Evolutionary conservation across 1,284 basidiomycete genomes (phyloP), one percentile per base, ranked within the genome.

Genomic region (Leccinum proliferum): DNA sequence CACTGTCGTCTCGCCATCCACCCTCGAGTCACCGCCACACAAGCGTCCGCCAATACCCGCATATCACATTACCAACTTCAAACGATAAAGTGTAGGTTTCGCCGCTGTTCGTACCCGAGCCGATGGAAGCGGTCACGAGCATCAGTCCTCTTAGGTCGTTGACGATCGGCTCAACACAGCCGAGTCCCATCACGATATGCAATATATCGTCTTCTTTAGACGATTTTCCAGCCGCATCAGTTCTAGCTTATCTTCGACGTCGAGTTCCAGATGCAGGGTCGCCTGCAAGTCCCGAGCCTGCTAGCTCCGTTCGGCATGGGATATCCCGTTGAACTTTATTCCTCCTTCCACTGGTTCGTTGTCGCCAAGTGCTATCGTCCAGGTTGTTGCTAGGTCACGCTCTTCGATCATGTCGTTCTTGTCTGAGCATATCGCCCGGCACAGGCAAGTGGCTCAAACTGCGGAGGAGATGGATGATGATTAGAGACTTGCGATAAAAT

Each of bases 401-500:
- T 64, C 62, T 1, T 43, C 62, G 3, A 53, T 65, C 4, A 15
- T 56, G 34, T 65, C 68, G 12, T 57, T 67, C 8, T 60, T 67
- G 41, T 68, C 67, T 21, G 62, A 59, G 1, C 64, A 69, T 37
- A 62, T 65, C 15, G 65, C 62, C 14, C 58, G 37, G 21, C 63
- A 65, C 46, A 46, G 5, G 34, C 46, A 57, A n/a, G 8, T 4
- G 8, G 6, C 64, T 6, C 55, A 29, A 35, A 60, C 18, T 14
- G n/a, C 10, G 14, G 77, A 76, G 10, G 76, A 77, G 25, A 77
- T 81, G 67, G 83, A 86, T 61, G 81, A 78, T 12, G 84, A 86
- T 66, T 66, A 87, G 69, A 76, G 71, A 57, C 76, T 83, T 63
- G 85, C 80, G 18, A 76, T 87, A 8, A 81, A 83, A 69, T 87